A percentile compares a stretch with the other conserved stretches of the same genome.
phyloP scores from a whole-genome alignment of 257 asterid genomes.

The Solanum chaucha region DNA sequence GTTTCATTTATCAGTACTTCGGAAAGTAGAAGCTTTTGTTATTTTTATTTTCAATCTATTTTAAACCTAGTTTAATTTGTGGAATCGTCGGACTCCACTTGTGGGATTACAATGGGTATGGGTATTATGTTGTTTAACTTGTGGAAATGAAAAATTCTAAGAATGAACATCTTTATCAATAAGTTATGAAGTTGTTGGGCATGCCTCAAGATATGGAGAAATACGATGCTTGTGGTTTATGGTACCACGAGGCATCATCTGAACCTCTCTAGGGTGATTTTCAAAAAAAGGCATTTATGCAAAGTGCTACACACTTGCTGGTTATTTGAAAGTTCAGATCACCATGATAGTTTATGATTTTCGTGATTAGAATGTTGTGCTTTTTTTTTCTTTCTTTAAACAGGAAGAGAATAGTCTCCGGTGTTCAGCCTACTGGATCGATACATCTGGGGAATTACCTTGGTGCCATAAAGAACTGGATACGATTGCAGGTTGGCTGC shows the following conservation, averaged over 20 bases:
- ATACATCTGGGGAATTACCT: constrained; percentile 92
- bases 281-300: background rate
- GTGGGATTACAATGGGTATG: background rate
- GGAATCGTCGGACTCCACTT: background rate
- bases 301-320: background rate
- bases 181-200: background rate
- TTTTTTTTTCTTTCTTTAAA: background rate
- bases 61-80: background rate
- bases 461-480: constrained; percentile 94
- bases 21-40: background rate
- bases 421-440: constrained; percentile 99
- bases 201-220: background rate
- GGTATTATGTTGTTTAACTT: background rate
- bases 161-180: background rate
- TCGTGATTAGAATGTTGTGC: background rate
- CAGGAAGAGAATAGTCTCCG: constrained; percentile 97
- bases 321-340: background rate
- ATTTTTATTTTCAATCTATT: background rate
- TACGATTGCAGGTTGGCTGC: constrained; percentile 64
- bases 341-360: background rate
- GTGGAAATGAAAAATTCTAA: background rate
- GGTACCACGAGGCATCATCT: background rate
- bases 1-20: background rate
- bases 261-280: background rate
- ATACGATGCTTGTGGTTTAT: background rate